Conservation (phyloP, 164 flowering plant species). For the Aristolochia fimbriata region DNA sequence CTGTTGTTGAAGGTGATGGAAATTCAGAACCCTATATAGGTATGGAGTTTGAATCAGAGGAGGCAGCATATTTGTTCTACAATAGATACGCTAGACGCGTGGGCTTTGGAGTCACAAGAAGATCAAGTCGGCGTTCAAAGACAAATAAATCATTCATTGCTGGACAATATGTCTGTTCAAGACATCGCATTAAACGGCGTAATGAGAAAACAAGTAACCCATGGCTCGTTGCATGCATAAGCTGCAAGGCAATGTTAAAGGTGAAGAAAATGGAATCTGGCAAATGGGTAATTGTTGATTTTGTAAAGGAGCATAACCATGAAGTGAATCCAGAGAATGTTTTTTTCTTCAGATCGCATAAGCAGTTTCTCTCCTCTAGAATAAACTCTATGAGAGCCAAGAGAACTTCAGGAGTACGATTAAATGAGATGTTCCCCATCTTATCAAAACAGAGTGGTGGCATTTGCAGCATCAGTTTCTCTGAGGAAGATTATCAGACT, state of each 20-base stretch:
- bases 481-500: constrained; percentile 69
- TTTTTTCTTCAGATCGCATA: constrained; percentile 24
- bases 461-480: constrained; percentile 59
- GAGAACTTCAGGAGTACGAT: constrained; percentile 30
- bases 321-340: constrained; percentile 44
- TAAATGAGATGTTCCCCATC: constrained; percentile 68
- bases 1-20: constrained; percentile 10
- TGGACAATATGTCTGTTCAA: constrained; percentile 9
- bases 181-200: constrained; percentile 4
- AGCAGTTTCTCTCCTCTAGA: background rate
- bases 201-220: constrained; percentile 3
- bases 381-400: constrained; percentile 4
- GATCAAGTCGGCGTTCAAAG: constrained; percentile 27
- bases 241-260: constrained; percentile 62
- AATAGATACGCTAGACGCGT: constrained; percentile 41
- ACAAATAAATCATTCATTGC: constrained; percentile 5
- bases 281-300: constrained; percentile 61
- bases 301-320: constrained; percentile 75
- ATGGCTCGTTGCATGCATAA: constrained; percentile 12
- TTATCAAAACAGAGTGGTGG: constrained; percentile 66
- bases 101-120: constrained; percentile 37
- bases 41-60: constrained; percentile 46
- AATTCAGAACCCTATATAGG: constrained; percentile 33
- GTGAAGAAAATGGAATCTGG: constrained; percentile 38
- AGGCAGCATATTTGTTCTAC: constrained; percentile 32